Percentiles rank a stretch among this genome's conserved stretches.
These are phyloP conservation scores for Pulveroboletus sp. DNA, from an alignment of 768 basidiomycete genomes.

Conservation along the genomic window DNA sequence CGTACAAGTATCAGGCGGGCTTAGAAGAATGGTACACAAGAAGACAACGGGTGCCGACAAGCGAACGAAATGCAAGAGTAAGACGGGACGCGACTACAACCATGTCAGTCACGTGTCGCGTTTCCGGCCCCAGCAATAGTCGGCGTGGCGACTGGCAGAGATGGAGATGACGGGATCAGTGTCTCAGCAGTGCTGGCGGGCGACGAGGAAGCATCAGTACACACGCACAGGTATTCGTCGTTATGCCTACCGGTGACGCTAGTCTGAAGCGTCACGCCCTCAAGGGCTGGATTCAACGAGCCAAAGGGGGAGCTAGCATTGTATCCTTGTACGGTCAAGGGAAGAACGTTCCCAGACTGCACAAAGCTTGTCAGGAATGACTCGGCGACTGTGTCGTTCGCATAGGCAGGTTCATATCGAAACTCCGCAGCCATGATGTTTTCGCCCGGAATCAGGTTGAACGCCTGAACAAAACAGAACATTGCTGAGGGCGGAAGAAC, in stretches of 20 bases:
- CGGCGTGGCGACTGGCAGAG: not conserved
- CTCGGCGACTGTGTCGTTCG: conserved; percentile 63
- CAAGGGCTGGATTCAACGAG: conserved; percentile 52
- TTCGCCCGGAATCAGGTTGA: conserved; percentile 53
- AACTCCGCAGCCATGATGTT: conserved; percentile 56
- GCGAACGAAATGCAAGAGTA: not conserved
- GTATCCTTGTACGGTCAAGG: conserved; percentile 59
- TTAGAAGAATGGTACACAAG: not conserved
- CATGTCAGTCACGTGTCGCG: conserved; percentile 1
- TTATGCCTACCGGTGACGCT: conserved; percentile 40
- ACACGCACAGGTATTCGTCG: not conserved
- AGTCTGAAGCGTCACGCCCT: conserved; percentile 47
- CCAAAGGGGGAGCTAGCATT: conserved; percentile 53
- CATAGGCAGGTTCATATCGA: conserved; percentile 59
- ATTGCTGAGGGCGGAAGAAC: not conserved
- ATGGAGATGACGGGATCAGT: not conserved
- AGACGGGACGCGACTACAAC: not conserved
- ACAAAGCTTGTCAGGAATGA: conserved; percentile 58
- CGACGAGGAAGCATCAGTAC: not conserved
- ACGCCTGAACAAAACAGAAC: conserved; percentile 34
- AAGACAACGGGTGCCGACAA: not conserved
- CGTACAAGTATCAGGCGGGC: conserved; percentile 1
- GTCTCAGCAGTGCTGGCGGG: not conserved
- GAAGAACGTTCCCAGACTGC: conserved; percentile 43
- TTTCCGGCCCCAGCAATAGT: conserved; percentile 2